A percentile compares a stretch with the other conserved stretches of the same genome.
Conservation (phyloP, 2,329 filamentous ascomycete genomes). For the Cladobotryum mycophilum region DNA sequence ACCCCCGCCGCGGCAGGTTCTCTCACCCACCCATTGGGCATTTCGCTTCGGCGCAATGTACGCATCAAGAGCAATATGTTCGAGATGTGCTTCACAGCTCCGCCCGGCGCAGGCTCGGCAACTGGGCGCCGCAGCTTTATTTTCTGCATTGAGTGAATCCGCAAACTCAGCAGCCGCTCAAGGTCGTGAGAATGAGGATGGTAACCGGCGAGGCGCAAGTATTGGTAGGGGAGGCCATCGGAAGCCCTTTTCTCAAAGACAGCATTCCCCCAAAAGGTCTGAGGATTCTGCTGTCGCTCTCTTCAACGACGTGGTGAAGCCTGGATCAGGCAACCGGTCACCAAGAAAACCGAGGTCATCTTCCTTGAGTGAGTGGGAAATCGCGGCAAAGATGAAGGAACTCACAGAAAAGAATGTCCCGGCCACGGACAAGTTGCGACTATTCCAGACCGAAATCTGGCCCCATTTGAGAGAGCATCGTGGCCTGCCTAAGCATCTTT, state of each 20-base stretch:
- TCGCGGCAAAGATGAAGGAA: conserved; percentile 24
- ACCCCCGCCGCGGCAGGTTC: conserved; percentile 7
- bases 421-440: conserved; percentile 16
- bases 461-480: conserved; percentile 23
- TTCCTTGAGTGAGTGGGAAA: conserved; percentile 22
- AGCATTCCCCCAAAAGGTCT: conserved; percentile 3
- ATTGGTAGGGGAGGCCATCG: neutral
- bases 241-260: neutral
- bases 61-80: conserved; percentile 29
- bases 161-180: neutral
- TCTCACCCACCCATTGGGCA: neutral
- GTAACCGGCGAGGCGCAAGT: neutral
- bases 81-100: conserved; percentile 27
- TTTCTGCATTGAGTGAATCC: conserved; percentile 19
- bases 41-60: conserved; percentile 23
- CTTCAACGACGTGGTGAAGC: conserved; percentile 31
- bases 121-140: conserved; percentile 18
- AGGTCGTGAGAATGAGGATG: neutral
- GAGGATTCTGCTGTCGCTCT: conserved; percentile 25
- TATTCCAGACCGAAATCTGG: conserved; percentile 25
- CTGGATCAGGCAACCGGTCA: conserved; percentile 1
- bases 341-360: conserved; percentile 3
- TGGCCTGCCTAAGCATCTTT: conserved; percentile 25
- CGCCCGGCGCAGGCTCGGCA: conserved; percentile 15
- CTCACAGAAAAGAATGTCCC: conserved; percentile 14